Evolutionary conservation across 495 filamentous ascomycete species (phyloP), one percentile per base, ranked within the genome.

Genomic region (Antarctomyces pellizariae): DNA sequence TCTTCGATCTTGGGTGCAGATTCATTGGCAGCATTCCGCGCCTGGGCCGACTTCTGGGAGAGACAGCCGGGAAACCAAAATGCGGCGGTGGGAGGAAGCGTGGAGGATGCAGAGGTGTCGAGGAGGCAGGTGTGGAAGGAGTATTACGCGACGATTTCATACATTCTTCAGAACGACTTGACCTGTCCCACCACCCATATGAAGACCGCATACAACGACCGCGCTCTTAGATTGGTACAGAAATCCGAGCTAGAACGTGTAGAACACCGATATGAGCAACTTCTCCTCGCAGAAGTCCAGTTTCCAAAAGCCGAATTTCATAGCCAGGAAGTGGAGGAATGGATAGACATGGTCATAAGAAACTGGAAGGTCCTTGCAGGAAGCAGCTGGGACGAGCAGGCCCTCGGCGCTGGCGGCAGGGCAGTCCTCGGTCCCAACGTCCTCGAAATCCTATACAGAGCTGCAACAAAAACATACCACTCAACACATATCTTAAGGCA

Each of bases 401-500:
- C 86, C 36, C 56, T 89, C 14, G 77, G 74, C 8, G 64, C 69
- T 43, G 78, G 73, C 3, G 80, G 78, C 6, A 72, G 76, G 42
- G 64, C 67, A 39, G 57, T 55, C 14, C 54, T 82, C 11, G 65
- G 75, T 33, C 62, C 65, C 28, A 65, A 64, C 29, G 71, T 80
- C 18, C 58, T 90, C 13, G 77, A 89, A 49, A 73, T 78, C 15
- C 53, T 93, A 6, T 91, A 91, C 38, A 67, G 74, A 11, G 80
- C 82, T 15, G 75, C 86, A 6, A 75, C 74, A 2, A 89, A 83
- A 47, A 89, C 80, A 0, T 97, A 80, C 38, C 86, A 95, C 42
- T 95, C 89, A 2, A 84, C 82, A 3, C 48, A 72, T 13, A 69
- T 95, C 28, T 51, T 97, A 16, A 59, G 84, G 29, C 71, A 89